These are phyloP conservation scores for Pelargonium nanum DNA, from an alignment of 345 rosid genomes.

Conservation along the genomic window DNA sequence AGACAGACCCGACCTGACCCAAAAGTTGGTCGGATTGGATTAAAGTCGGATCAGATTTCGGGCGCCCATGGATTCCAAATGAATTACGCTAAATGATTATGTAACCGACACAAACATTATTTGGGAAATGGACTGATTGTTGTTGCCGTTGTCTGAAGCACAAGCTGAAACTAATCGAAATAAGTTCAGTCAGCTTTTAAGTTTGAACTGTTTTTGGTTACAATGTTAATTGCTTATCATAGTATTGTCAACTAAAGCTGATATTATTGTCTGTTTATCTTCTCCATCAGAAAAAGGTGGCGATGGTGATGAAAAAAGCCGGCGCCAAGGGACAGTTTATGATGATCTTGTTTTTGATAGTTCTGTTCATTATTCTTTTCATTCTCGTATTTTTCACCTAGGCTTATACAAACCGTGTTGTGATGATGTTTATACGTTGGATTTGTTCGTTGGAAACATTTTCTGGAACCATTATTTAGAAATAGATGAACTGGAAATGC, in stretches of 20 bases:
- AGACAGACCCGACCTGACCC: too few species aligned
- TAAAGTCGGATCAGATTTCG: too few species aligned
- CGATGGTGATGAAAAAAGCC: constrained; percentile 97
- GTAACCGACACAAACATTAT: too few species aligned
- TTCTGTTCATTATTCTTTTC: constrained; percentile 74
- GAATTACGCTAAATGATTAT: too few species aligned
- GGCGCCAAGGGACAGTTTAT: constrained; percentile 82
- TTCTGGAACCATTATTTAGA: background rate
- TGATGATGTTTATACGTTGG: background rate
- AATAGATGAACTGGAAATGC: background rate
- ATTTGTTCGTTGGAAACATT: background rate
- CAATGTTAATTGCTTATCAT: too few species aligned
- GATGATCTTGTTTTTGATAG: constrained; percentile 80
- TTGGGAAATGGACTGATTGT: too few species aligned
- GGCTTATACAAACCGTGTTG: constrained; percentile 4
- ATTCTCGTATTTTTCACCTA: constrained; percentile 78
- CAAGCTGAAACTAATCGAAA: too few species aligned
- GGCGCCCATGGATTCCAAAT: too few species aligned
- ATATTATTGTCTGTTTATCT: background rate
- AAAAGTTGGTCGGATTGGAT: too few species aligned
- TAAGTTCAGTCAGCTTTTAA: too few species aligned
- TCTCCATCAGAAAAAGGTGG: constrained; percentile 80
- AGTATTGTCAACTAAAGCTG: background rate
- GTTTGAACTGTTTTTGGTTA: too few species aligned
- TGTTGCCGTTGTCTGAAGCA: too few species aligned